Base-by-base conservation (phyloP, 768 basidiomycete genomes). In the Tylopilus vinaceipallidus region DNA sequence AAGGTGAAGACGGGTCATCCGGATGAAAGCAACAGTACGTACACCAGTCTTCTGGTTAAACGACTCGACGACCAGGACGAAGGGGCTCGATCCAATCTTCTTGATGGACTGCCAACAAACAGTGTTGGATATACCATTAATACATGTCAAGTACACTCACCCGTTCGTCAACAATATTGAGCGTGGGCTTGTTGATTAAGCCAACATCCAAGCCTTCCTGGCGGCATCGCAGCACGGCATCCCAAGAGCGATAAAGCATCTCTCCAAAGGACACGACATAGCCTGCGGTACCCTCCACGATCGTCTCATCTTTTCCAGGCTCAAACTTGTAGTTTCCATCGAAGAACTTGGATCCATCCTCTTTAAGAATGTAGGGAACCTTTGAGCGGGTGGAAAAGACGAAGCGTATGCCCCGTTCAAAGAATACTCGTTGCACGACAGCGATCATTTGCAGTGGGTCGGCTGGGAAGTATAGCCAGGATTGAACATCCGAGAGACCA, bases 361-460 rank as follows among this genome's bases (percentile, higher is more conserved):
- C 83, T 61, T 86, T 80, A 53, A 92, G 80, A 64, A 94, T 85
- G 71, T 81, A 91, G 23, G 91, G 91, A 4, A 93, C 88, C 69
- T 94, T 94, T 27, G 91, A 82, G 35, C 91, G 87, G 5, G 91
- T 93, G 6, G 89, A 92, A 72, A 93, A 93, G 59, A 94, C 72
- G 68, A 93, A 93, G 50, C 91, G 86, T 12, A 93, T 36, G 19
- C 91, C 91, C 35, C 79, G 80, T 52, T 91, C 79, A 69, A 91
- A 92, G 76, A 94, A 91, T 24, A 92, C 87, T 17, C 76, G 76
- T 56, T 85, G 70, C 59, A 94, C 75, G 61, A 91, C 70, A 27
- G 87, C 86, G 40, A 77, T 64, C 90, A 93, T 93, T 66, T 93
- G 90, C 33, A 79, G 67, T 4, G 86, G 71, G 60, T 94, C 91